Base-by-base conservation (phyloP, 1,284 basidiomycete genomes). In the Grifola frondosa region DNA sequence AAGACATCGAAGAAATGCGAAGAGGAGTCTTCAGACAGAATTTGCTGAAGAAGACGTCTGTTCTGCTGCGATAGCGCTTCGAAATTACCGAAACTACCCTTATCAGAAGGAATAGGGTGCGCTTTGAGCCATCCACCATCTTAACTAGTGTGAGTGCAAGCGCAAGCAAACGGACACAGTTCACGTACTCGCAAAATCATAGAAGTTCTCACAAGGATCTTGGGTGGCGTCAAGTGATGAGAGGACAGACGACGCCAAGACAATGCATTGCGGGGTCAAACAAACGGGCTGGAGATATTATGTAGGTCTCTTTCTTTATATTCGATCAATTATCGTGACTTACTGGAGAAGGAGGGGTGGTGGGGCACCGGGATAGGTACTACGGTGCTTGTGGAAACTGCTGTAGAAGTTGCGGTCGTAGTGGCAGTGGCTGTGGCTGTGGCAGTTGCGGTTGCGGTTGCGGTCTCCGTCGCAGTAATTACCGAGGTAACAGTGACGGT, bases 121-220 rank as follows among this genome's bases (percentile, higher is more conserved):
- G 73, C 67, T 37, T 78, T 78, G 20, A 88, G 72, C 93, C 93
- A 97, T 19, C 91, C 91, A 17, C 90, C 90, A 55, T 80, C 81
- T 89, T 19, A 33, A 26, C 8, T 11, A 9, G 20, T 40, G 43
- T 49, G 34, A 39, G 19, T 22, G 40, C 46, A 31, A 31, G 22
- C 19, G 33, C 29, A 36, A 35, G 35, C 40, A 42, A 20, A 30
- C 17, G 37, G 13, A 11, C 29, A 16, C 13, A 15, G 15, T 12
- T 6, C 2, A 75, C 83, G 59, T 57, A 91, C 90, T 91, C 13
- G 91, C 81, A 67, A 88, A 99, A 50, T 87, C 78, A 63, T 96
- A 97, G 63, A 98, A 98, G 67, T 95, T 87, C 54, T 97, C 90
- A 68, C 96, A 99, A 0, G 96, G 96, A 63, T 98, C 91, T 53